Percentiles rank a stretch among this genome's conserved stretches.
Conservation (phyloP, 495 filamentous ascomycete genomes). For the Rusavskia elegans region DNA sequence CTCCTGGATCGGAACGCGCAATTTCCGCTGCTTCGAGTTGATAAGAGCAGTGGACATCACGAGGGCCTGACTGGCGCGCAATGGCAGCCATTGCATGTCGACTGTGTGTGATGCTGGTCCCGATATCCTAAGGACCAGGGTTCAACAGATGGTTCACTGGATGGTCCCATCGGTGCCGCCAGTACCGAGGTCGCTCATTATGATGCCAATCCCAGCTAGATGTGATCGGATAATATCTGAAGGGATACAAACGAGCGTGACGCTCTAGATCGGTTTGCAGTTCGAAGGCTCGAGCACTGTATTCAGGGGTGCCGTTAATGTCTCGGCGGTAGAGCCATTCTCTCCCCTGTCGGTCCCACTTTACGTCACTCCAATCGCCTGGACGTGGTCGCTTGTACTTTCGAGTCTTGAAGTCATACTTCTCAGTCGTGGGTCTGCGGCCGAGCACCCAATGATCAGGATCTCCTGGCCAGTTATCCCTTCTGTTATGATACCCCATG, state of each 20-base stretch:
- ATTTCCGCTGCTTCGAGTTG: conserved; percentile 10
- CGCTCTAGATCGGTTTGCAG: background rate
- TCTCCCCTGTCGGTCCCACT: background rate
- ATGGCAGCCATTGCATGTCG: conserved; percentile 12
- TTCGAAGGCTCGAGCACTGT: background rate
- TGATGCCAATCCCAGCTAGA: background rate
- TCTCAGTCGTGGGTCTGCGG: background rate
- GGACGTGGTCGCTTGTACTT: conserved; percentile 1
- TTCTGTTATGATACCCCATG: background rate
- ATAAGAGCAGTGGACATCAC: conserved; percentile 1
- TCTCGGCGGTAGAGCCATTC: background rate
- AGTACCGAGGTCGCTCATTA: background rate
- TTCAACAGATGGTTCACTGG: too few species aligned
- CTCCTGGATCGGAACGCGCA: conserved; percentile 12
- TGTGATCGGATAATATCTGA: background rate
- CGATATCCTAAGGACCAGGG: too few species aligned
- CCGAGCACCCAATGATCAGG: background rate
- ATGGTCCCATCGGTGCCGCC: background rate
- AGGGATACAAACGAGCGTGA: background rate
- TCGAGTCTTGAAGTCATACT: conserved; percentile 6
- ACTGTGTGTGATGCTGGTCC: conserved; percentile 1
- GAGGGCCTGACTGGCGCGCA: background rate
- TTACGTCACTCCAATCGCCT: background rate
- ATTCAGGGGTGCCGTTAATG: background rate
- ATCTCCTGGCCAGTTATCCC: background rate